A percentile compares a stretch with the other conserved stretches of the same genome.
These are phyloP conservation scores for Fraxinus paxiana DNA, from an alignment of 305 asterid genomes.

Conservation along the genomic window DNA sequence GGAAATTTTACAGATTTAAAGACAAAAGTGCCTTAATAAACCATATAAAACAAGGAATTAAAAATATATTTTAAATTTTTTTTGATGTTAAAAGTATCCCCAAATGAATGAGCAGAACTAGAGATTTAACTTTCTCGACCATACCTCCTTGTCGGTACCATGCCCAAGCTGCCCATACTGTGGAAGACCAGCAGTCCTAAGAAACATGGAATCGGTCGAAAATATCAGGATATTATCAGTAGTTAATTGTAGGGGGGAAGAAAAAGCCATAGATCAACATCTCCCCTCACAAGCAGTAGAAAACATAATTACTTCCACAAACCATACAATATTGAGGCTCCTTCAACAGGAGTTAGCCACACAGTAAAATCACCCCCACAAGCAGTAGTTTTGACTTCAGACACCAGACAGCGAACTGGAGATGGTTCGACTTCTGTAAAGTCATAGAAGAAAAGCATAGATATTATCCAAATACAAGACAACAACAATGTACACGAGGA, in stretches of 20 bases:
- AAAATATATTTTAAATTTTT: neutral
- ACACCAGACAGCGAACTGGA: conserved; percentile 67
- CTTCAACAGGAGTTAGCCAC: conserved; percentile 85
- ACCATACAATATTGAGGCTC: conserved; percentile 89
- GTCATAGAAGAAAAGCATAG: conserved; percentile 11
- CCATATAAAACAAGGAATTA: neutral
- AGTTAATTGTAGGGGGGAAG: conserved; percentile 16
- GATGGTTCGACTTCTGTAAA: conserved; percentile 71
- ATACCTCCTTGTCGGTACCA: conserved; percentile 90
- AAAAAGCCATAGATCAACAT: neutral
- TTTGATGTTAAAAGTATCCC: neutral
- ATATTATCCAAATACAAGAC: conserved; percentile 10
- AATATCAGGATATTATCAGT: conserved; percentile 26
- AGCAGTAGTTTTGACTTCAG: conserved; percentile 57
- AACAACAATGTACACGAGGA: neutral
- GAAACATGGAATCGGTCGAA: conserved; percentile 23
- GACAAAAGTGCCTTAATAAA: neutral
- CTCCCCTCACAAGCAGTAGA: neutral
- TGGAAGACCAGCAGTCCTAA: conserved; percentile 93
- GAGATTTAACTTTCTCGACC: conserved; percentile 3
- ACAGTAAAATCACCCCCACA: conserved; percentile 95
- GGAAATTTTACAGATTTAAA: neutral
- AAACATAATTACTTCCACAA: conserved; percentile 26
- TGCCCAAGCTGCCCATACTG: conserved; percentile 98
- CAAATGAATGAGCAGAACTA: neutral